Base-by-base conservation (phyloP, 164 flowering plant genomes). In the Magnolia kwangsiensis region DNA sequence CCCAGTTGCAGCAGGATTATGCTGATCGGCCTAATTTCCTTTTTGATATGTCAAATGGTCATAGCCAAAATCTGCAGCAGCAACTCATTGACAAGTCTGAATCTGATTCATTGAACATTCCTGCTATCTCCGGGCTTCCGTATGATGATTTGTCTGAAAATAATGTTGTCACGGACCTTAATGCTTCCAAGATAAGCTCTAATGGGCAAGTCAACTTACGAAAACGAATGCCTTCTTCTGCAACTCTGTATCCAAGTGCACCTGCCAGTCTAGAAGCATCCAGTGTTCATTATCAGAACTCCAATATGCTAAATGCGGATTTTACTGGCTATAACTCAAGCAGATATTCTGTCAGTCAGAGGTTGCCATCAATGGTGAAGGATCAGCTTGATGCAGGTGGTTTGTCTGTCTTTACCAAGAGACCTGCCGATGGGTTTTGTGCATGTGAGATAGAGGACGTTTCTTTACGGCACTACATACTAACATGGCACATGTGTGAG, bases 301-400 rank as follows among this genome's bases (percentile, higher is more conserved):
- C 75, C 23, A 81, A 83, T 79, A 63, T 67, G 64, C 71, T 76
- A 71, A 76, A 75, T 75, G 27, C 70, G 51, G 83, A 81, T 37
- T 81, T 82, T 59, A 7, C 61, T 75, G 85, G 76, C n/a, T 78
- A 80, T 63, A 72, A 78, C 19, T 72, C 81, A 63, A 77, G 78
- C 71, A 81, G 81, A 51, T 82, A 78, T 83, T 78, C 84, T 24
- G 24, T 76, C 16, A 82, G 85, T 77, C 81, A 80, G 71, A 85
- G 82, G 84, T 63, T 75, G 49, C 81, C 78, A 76, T 75, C 84
- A 11, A 69, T 37, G 11, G 51, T 75, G 68, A 74, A 74, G 49
- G 74, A 76, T 78, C 84, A 87, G 58, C 73, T 83, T 63, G 85
- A 78, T 78, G 70, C 90, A 86, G 92, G 92, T 91, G 19, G 19